Percentiles rank a stretch among this genome's conserved stretches.
These are phyloP conservation scores for Lathyrus sativus DNA, from an alignment of 306 rosid genomes.

Conservation along the genomic window DNA sequence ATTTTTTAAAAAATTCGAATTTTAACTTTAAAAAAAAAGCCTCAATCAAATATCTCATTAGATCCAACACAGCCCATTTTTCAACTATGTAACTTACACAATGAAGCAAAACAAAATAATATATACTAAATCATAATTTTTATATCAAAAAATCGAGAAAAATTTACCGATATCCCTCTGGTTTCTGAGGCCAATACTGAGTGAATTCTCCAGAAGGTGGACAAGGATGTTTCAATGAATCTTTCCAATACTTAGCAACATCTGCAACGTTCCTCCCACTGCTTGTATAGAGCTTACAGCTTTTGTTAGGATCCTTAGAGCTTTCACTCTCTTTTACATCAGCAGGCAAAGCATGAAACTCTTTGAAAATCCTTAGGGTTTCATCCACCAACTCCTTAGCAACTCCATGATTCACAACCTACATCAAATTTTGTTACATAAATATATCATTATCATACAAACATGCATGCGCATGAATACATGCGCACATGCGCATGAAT, in stretches of 20 bases:
- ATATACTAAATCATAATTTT: not conserved
- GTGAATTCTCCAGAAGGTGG: conserved; percentile 46
- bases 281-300: conserved; percentile 69
- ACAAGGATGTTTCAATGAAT: conserved; percentile 57
- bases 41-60: not conserved
- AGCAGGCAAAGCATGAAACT: conserved; percentile 57
- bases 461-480: too few relatives aligned
- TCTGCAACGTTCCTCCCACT: conserved; percentile 48
- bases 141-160: not conserved
- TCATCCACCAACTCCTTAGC: conserved; percentile 42
- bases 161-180: conserved; percentile 51
- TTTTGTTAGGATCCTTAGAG: conserved; percentile 54
- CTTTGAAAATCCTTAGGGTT: conserved; percentile 46
- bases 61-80: too few relatives aligned
- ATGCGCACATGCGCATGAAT: too few relatives aligned
- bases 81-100: too few relatives aligned
- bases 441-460: too few relatives aligned
- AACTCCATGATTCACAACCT: conserved; percentile 76
- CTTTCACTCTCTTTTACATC: conserved; percentile 54
- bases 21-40: not conserved
- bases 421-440: not conserved
- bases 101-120: not conserved
- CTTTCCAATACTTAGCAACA: conserved; percentile 61
- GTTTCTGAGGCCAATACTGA: conserved; percentile 76
- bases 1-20: too few relatives aligned